Evolutionary conservation across 495 filamentous ascomycete genomes (phyloP).

Genomic region (Neurospora sp.): DNA sequence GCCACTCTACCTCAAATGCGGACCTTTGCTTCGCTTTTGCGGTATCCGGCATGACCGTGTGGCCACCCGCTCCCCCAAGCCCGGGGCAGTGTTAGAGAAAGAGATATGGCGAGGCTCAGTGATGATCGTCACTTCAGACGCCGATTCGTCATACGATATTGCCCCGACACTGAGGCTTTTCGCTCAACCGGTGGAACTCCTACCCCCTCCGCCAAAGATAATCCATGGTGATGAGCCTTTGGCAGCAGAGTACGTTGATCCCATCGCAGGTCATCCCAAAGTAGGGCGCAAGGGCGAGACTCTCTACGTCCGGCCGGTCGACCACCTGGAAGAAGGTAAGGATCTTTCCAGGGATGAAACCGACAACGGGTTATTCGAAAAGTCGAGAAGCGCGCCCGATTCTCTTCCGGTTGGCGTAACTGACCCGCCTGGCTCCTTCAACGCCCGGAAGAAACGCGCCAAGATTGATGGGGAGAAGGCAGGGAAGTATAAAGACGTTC

Average conservation of each 20-base stretch:
- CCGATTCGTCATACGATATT: constrained; percentile 68
- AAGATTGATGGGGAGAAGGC: constrained; percentile 60
- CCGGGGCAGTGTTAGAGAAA: constrained; percentile 36
- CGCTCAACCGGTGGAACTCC: constrained; percentile 70
- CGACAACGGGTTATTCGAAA: constrained; percentile 72
- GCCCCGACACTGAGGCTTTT: constrained; percentile 73
- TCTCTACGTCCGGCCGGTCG: constrained; percentile 76
- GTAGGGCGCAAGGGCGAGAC: constrained; percentile 68
- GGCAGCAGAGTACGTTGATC: constrained; percentile 76
- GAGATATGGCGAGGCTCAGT: constrained; percentile 89
- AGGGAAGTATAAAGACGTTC: constrained; percentile 67
- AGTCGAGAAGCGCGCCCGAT: constrained; percentile 30
- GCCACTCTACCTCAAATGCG: constrained; percentile 74
- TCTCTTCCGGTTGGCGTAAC: constrained; percentile 16
- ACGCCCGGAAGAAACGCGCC: constrained; percentile 34
- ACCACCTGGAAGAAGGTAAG: constrained; percentile 59
- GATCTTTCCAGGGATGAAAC: constrained; percentile 70
- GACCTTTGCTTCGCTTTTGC: constrained; percentile 79
- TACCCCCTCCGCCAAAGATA: constrained; percentile 68
- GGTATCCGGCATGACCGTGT: constrained; percentile 56
- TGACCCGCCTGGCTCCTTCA: constrained; percentile 35
- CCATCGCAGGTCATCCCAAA: constrained; percentile 78
- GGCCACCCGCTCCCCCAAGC: constrained; percentile 17
- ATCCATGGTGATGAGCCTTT: constrained; percentile 55
- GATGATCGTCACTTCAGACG: constrained; percentile 86